Evolutionary conservation across 441 rosid genomes (phyloP).

Genomic region (Syzygium malaccense): DNA sequence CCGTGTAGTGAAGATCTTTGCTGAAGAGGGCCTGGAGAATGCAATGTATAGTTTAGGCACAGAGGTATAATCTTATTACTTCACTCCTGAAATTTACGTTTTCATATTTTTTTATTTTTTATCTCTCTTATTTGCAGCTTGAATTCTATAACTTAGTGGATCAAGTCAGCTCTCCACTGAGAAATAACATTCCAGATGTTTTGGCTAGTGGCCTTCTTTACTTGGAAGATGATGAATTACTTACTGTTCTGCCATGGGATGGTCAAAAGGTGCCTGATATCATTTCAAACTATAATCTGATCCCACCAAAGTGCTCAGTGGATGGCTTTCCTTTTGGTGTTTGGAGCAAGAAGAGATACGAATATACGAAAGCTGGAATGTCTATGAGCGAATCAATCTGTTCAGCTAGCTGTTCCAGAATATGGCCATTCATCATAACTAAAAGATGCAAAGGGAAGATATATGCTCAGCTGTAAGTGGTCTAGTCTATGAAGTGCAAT

Average conservation of each 20-base stretch:
- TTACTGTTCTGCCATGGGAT: constrained; percentile 70
- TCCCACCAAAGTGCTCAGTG: constrained; percentile 26
- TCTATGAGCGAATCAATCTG: constrained; percentile 22
- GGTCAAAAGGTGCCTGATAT: constrained; percentile 77
- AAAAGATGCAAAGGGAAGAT: constrained; percentile 91
- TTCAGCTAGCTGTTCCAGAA: constrained; percentile 29
- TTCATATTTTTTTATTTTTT: background rate
- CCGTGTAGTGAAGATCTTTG: constrained; percentile 70
- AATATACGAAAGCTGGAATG: constrained; percentile 45
- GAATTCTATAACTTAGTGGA: constrained; percentile 60
- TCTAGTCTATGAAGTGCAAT: background rate
- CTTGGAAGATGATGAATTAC: constrained; percentile 65
- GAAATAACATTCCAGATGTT: constrained; percentile 65
- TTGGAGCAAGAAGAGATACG: constrained; percentile 70
- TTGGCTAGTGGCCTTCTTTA: constrained; percentile 76
- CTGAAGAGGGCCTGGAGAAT: constrained; percentile 83
- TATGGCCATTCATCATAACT: constrained; percentile 89
- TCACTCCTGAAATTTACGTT: background rate
- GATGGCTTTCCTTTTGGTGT: constrained; percentile 67
- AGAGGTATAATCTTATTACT: constrained; percentile 43
- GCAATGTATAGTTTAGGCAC: constrained; percentile 80
- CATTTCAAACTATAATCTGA: constrained; percentile 36
- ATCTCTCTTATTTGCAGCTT: constrained; percentile 46
- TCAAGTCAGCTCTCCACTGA: constrained; percentile 50
- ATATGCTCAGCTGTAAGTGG: constrained; percentile 77